These are phyloP conservation scores for Backusella liffmaniae DNA, from an alignment of 192 early-diverging fungal species.

Conservation along the genomic window DNA sequence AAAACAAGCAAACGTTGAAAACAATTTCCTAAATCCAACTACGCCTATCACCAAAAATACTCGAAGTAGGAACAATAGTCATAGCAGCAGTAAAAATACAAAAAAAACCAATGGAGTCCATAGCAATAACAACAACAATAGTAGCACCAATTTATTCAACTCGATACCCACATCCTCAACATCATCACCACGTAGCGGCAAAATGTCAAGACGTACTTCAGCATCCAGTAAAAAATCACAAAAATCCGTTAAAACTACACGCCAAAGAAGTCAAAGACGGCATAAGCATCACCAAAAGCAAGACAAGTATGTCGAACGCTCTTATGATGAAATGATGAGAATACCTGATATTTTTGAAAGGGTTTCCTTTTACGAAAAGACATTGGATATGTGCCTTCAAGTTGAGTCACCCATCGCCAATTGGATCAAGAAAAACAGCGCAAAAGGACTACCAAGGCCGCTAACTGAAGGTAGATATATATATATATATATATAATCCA, in stretches of 20 bases:
- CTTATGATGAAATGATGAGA: constrained; percentile 30
- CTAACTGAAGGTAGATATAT: constrained; percentile 12
- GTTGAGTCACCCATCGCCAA: constrained; percentile 9
- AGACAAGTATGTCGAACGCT: constrained; percentile 9
- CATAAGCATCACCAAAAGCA: not conserved
- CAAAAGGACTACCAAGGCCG: constrained; percentile 15
- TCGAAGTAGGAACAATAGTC: not conserved
- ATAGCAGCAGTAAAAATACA: not conserved
- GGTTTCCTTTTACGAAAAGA: constrained; percentile 27
- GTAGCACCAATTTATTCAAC: not conserved
- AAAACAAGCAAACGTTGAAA: not conserved
- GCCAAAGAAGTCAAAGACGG: not conserved
- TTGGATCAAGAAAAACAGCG: constrained; percentile 5
- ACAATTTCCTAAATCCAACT: not conserved
- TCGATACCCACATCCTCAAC: not conserved
- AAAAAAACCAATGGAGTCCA: not conserved
- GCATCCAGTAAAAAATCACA: constrained; percentile 16
- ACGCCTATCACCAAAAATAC: not conserved
- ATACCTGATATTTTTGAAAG: constrained; percentile 28
- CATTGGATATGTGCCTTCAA: constrained; percentile 16
- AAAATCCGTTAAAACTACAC: not conserved
- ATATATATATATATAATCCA: not conserved
- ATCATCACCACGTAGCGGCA: not conserved
- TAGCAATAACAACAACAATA: not conserved
- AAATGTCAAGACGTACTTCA: constrained; percentile 8